Evolutionary conservation across 257 asterid species (phyloP), one percentile per base, ranked within the genome.

Genomic region (Cynanchum wilfordii): DNA sequence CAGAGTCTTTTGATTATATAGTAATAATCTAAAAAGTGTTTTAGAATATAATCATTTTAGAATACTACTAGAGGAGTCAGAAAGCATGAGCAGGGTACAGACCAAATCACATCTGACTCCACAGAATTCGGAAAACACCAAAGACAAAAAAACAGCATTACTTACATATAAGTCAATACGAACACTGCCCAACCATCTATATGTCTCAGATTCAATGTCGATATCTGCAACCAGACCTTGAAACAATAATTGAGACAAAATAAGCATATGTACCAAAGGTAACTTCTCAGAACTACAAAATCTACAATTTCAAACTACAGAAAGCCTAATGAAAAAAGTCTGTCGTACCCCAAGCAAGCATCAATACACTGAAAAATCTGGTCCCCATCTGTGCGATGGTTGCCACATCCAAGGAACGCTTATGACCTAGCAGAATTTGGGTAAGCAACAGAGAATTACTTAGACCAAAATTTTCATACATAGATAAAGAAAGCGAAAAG

Each of bases 131-230:
- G 27, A 19, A 38, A 2, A 38, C 0, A 63, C 2, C 11, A 40
- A 7, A 40, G 11, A 7, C 10, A 55, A 62, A 25, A 12, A 54
- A 24, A 52, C 30, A 42, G 65, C 70, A 73, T 62, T 70, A 82
- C 98, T 88, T 83, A 93, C 98, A 73, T 93, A 91, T 84, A 93
- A 84, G 86, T 90, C 98, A 69, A 95, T 76, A 16, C 99, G 98
- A 66, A 92, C 90, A 84, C 98, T 87, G 68, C 99, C 99, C 99
- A 95, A 90, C 98, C 99, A 95, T 84, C 99, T 81, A 82, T 92
- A 92, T 78, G 87, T 90, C 92, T 92, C 98, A 30, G 98, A 95
- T 87, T 95, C 99, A 4, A 95, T 95, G 70, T 95, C 99, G 67
- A 92, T 90, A 77, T 95, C 99, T 73, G 97, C 99, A 76, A 95